Evolutionary conservation across 257 asterid species (phyloP), one percentile per base, ranked within the genome.

Genomic region (Apocynum venetum): DNA sequence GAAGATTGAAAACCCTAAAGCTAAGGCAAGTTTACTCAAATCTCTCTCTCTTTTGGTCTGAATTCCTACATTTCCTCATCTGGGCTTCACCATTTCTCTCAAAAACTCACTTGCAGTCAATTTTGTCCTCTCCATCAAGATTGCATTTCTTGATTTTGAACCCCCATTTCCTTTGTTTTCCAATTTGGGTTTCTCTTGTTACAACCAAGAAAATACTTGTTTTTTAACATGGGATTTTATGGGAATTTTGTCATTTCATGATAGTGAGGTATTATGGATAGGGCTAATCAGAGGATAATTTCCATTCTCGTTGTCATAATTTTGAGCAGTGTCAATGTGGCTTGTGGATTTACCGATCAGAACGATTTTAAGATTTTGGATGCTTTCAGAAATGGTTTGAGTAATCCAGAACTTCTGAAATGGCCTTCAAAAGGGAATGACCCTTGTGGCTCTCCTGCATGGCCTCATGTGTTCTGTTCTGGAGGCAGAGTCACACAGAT

Each of bases 361-460:
- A 87, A 87, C 63, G 98, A 93, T 87, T 86, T 88, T 79, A 83
- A 83, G 86, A 85, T 93, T 83, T 77, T 93, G 84, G 76, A 57
- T 67, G 92, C 85, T 82, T 91, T 93, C 73, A 82, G 88, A 76
- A 80, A 88, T 36, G 91, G 92, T 36, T 74, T 93, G 82, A 83
- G 85, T 31, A 90, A 93, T 72, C 83, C 96, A 4, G 88, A 88
- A 87, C 89, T 90, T 38, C 82, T 93, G 76, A 77, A 88, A 83
- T 91, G 98, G 98, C 98, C 97, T 4, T 60, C 48, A 0, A 76
- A 52, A 8, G 96, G 94, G 38, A 83, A 76, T 57, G 97, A 93
- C 78, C 97, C 97, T 0, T 93, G 98, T 78, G 96, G 93, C 14
- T 91, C 96, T 74, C 98, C 97, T 73, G 73, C 90, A 46, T 93